Evolutionary conservation across 768 basidiomycete species (phyloP).

Genomic region (Termitomyces bulborhizus): DNA sequence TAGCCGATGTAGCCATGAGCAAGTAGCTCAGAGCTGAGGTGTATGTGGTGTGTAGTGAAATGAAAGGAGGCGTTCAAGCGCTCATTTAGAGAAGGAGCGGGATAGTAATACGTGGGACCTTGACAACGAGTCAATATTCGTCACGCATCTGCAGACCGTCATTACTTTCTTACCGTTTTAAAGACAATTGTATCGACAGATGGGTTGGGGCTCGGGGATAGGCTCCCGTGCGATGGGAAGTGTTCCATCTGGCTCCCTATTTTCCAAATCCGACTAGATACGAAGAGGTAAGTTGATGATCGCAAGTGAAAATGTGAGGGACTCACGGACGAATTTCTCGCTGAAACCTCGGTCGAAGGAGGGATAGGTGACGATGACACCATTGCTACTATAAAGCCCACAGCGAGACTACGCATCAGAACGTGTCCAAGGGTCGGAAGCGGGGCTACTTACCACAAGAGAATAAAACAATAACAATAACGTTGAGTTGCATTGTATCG

Average conservation of each 20-base stretch:
- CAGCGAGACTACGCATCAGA: neutral
- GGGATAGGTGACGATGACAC: conserved; percentile 24
- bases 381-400: conserved; percentile 14
- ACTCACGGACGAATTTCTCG: conserved; percentile 6
- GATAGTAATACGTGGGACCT: neutral
- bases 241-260: neutral
- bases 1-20: neutral
- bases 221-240: conserved; percentile 9
- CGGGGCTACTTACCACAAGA: conserved; percentile 20
- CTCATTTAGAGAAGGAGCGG: neutral
- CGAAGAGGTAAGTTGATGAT: neutral
- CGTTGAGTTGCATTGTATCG: conserved; percentile 23
- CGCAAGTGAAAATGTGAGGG: too few relatives aligned
- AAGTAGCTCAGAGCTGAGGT: neutral
- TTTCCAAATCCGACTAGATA: neutral
- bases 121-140: neutral
- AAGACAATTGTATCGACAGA: conserved; percentile 10
- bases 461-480: conserved; percentile 19
- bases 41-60: neutral
- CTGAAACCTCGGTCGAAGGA: conserved; percentile 15
- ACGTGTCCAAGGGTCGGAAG: neutral
- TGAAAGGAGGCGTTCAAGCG: neutral
- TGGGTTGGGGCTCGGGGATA: conserved; percentile 9
- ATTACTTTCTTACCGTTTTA: conserved; percentile 6
- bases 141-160: neutral